Evolutionary conservation across 2,329 filamentous ascomycete genomes (phyloP).

Genomic region (Botrytis byssoidea): DNA sequence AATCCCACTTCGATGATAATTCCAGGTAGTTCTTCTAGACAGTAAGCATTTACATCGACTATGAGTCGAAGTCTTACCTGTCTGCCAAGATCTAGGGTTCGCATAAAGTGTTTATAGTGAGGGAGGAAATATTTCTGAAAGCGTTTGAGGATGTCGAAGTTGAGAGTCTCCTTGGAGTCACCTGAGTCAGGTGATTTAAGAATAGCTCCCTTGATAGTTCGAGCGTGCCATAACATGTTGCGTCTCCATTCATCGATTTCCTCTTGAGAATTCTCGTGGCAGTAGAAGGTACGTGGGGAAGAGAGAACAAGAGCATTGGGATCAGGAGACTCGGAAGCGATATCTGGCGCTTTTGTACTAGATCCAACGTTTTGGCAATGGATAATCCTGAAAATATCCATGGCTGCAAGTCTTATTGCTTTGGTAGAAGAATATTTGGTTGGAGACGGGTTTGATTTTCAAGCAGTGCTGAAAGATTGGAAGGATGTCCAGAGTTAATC

Average conservation of each 20-base stretch:
- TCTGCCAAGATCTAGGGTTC: background rate
- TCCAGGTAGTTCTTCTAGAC: background rate
- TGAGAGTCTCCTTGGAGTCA: background rate
- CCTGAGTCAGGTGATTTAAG: background rate
- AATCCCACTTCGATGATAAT: background rate
- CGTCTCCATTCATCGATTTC: background rate
- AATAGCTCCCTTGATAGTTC: background rate
- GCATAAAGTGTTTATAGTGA: background rate
- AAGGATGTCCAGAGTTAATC: background rate
- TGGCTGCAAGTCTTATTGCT: fast-evolving
- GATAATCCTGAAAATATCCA: background rate
- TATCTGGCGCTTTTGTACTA: background rate
- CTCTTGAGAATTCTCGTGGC: background rate
- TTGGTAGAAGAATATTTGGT: fast-evolving
- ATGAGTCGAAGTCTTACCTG: background rate
- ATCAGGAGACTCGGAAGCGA: background rate
- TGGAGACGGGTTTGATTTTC: background rate
- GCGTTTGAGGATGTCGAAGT: background rate
- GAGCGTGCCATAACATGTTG: background rate
- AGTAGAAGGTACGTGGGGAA: background rate
- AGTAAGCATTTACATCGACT: background rate
- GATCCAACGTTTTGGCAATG: background rate
- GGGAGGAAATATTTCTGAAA: background rate
- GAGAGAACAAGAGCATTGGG: background rate
- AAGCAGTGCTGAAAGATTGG: background rate